Evolutionary conservation across 805 yeast species (phyloP), one percentile per base, ranked within the genome.

Genomic region (Yamadazyma paraphyllophila): DNA sequence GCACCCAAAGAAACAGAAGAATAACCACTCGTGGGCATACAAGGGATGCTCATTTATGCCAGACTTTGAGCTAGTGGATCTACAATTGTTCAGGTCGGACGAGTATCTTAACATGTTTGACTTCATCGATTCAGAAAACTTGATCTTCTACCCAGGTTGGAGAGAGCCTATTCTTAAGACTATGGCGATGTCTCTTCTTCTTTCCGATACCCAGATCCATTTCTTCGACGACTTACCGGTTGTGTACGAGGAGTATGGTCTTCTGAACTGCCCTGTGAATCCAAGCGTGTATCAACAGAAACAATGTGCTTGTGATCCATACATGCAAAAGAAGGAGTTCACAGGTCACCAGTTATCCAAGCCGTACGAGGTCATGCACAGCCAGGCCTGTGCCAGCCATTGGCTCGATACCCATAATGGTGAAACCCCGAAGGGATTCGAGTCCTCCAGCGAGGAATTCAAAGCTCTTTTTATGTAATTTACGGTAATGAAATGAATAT

Each of bases 221-320:
- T 51, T 49, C 41, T 51, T 53, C 34, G 53, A 43, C 26, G 46
- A 49, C 33, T 38, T 53, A 16, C 48, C 52, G 11, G 54, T 51
- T 2, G 39, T 17, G 38, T 26, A 40, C 14, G 38, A 26, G 11
- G 26, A 30, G n/a, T 39, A 31, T 12, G 54, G 51, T 8, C 39
- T 43, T 12, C 43, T 43, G 34, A 49, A 51, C 33, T 53, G 57
- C 30, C 57, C 57, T 11, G 30, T 31, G 3, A 45, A 53, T 24
- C 29, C 36, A 2, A 34, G 41, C 9, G n/a, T 43, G 12, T 53
- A 51, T 42, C n/a, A 36, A 11, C 13, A 41, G 13, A 35, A 37
- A 20, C 47, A 43, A 26, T 53, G 57, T 35, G 15, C 43, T 11
- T 53, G 57, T 31, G 40, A 51, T 26, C 43, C 45, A 13, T 45